Conservation (phyloP, 83 land plant species). For the Diphasiastrum complanatum region DNA sequence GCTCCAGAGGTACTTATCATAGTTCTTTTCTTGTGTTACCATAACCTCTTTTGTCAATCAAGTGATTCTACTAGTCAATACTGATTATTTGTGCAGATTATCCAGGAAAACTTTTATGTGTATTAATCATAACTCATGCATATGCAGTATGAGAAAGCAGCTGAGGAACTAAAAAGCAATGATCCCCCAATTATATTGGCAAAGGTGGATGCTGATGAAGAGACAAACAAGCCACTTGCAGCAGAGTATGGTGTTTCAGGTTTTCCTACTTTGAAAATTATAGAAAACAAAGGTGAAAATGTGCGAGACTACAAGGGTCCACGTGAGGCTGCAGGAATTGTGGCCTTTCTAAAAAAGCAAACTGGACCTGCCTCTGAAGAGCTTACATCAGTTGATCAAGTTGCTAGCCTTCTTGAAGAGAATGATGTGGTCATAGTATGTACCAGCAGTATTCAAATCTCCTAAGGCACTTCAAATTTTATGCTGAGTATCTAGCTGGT, state of each 20-base stretch:
- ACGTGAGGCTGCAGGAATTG: constrained; percentile 82
- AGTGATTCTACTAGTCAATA: neutral
- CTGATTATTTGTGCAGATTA: neutral
- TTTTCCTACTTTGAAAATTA: constrained; percentile 75
- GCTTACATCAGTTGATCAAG: constrained; percentile 46
- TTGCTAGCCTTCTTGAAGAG: constrained; percentile 29
- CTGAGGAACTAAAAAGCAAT: constrained; percentile 44
- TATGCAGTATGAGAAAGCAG: constrained; percentile 86
- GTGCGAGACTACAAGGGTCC: constrained; percentile 82
- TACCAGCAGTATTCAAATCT: neutral
- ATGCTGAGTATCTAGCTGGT: too few species aligned
- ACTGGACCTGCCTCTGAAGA: constrained; percentile 75
- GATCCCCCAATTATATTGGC: constrained; percentile 80
- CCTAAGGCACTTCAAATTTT: too few species aligned
- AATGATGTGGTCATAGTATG: constrained; percentile 53
- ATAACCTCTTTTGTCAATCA: neutral
- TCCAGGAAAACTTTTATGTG: neutral
- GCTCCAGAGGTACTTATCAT: constrained; percentile 70
- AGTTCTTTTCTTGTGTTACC: neutral
- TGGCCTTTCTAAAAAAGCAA: constrained; percentile 65
- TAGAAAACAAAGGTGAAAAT: constrained; percentile 48
- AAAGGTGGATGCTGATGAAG: constrained; percentile 82
- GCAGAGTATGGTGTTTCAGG: constrained; percentile 52
- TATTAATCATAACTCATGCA: too few species aligned
- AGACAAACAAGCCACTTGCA: constrained; percentile 59